Conservation (phyloP, 805 yeast species). For the Sugiyamaella americana region DNA sequence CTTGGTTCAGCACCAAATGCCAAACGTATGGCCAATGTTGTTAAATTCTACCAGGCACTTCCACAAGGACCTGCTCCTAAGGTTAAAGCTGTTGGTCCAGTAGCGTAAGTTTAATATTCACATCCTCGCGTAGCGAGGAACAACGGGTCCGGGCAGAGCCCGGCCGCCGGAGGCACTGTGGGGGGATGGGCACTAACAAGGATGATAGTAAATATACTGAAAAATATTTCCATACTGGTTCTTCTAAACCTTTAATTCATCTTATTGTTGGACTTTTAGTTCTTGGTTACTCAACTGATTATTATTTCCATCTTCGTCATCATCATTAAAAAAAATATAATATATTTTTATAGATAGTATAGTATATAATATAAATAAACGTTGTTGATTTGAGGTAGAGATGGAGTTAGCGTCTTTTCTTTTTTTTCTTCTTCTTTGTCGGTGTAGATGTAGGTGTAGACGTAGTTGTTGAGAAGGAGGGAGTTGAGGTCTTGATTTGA, state of each 20-base stretch:
- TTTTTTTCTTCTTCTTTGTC: neutral
- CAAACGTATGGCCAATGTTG: conserved; percentile 92
- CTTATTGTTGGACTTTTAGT: conserved; percentile 59
- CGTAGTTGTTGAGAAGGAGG: neutral
- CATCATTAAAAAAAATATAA: conserved; percentile 20
- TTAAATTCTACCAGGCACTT: conserved; percentile 88
- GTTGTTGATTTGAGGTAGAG: too few relatives aligned
- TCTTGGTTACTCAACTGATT: conserved; percentile 87
- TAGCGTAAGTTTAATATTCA: conserved; percentile 11
- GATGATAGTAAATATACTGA: conserved; percentile 18
- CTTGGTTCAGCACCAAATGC: conserved; percentile 94
- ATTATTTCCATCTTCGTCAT: conserved; percentile 68
- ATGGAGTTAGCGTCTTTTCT: neutral
- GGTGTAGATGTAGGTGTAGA: neutral
- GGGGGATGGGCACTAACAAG: too few relatives aligned
- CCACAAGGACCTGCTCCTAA: conserved; percentile 91
- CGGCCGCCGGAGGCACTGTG: too few relatives aligned
- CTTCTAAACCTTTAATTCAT: conserved; percentile 45
- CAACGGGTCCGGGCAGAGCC: too few relatives aligned
- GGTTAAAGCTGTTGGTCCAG: conserved; percentile 44
- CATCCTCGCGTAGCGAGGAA: too few relatives aligned
- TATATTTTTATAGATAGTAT: too few relatives aligned
- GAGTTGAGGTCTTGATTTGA: neutral
- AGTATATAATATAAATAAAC: too few relatives aligned
- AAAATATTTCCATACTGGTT: conserved; percentile 27